Percentiles rank a stretch among this genome's conserved stretches.
phyloP scores from a whole-genome alignment of 2,329 filamentous ascomycete genomes.

The Tolypocladium sp. region DNA sequence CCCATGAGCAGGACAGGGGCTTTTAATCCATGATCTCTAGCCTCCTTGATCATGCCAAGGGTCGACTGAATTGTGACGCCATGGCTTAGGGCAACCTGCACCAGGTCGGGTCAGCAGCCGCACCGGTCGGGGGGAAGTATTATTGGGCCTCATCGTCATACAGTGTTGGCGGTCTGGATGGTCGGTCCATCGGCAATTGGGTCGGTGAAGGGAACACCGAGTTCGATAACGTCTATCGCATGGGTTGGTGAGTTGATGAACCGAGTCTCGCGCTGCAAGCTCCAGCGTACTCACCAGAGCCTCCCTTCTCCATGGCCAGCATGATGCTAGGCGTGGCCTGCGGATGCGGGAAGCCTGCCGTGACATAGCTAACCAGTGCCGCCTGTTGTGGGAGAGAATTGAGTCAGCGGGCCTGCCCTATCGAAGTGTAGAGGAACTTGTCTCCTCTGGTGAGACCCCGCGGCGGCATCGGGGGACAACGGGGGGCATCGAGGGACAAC shows the following conservation, averaged over 20 bases:
- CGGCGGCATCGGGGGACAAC: conserved; percentile 14
- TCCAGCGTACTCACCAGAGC: conserved; percentile 55
- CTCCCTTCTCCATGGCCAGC: conserved; percentile 84
- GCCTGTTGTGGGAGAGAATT: conserved; percentile 36
- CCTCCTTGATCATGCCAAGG: conserved; percentile 75
- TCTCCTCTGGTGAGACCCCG: not conserved
- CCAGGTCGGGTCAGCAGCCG: conserved; percentile 1
- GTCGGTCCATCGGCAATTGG: conserved; percentile 96
- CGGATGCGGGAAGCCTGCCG: conserved; percentile 81
- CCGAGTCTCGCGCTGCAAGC: not conserved
- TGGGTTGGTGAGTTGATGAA: not conserved
- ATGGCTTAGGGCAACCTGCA: conserved; percentile 65
- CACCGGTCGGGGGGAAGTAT: not conserved
- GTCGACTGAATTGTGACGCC: conserved; percentile 75
- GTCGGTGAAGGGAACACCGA: conserved; percentile 94
- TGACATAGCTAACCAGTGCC: conserved; percentile 92
- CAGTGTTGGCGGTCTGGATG: conserved; percentile 91
- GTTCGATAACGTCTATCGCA: conserved; percentile 71
- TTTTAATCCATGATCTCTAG: conserved; percentile 66
- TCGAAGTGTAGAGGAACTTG: not conserved
- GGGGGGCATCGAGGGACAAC: conserved; percentile 14
- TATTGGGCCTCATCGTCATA: conserved; percentile 25
- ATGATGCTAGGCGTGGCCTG: conserved; percentile 76
- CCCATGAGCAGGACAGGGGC: conserved; percentile 91
- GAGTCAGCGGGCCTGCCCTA: not conserved